Evolutionary conservation across 2,329 filamentous ascomycete genomes (phyloP).

Genomic region (Fusarium pininemorale): DNA sequence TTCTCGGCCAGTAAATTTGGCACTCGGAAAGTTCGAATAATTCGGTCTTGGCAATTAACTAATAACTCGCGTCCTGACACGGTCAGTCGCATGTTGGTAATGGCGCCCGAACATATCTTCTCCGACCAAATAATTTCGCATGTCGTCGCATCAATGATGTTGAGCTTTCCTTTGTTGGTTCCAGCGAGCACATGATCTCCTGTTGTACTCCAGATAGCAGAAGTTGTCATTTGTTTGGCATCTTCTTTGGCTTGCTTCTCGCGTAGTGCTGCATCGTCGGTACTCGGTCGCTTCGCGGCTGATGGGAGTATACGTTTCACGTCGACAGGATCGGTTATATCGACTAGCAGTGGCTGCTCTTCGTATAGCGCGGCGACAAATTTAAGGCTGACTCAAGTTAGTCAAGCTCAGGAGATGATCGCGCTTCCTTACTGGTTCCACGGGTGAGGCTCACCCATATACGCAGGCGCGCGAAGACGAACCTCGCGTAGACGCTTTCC

Average conservation of each 20-base stretch:
- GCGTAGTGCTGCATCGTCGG: conserved; percentile 73
- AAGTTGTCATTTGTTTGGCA: conserved; percentile 93
- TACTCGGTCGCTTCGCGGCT: conserved; percentile 77
- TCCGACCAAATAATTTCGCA: conserved; percentile 88
- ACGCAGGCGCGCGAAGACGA: conserved; percentile 91
- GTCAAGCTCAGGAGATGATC: neutral
- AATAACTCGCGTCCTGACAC: conserved; percentile 85
- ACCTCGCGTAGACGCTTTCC: conserved; percentile 80
- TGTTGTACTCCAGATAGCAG: conserved; percentile 84
- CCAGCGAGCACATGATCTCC: conserved; percentile 92
- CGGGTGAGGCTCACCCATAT: conserved; percentile 94
- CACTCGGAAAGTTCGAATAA: conserved; percentile 91
- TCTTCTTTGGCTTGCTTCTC: conserved; percentile 93
- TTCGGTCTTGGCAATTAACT: conserved; percentile 92
- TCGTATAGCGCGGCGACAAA: conserved; percentile 95
- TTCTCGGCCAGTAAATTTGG: conserved; percentile 77
- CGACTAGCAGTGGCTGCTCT: conserved; percentile 88
- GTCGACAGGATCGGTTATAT: conserved; percentile 75
- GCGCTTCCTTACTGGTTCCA: conserved; percentile 74
- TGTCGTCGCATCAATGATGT: conserved; percentile 87
- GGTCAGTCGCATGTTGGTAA: conserved; percentile 87
- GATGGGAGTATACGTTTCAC: conserved; percentile 83
- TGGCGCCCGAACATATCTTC: conserved; percentile 85
- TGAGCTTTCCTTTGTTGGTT: conserved; percentile 95
- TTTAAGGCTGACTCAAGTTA: conserved; percentile 62